These are phyloP conservation scores for Diatrype stigma DNA, from an alignment of 2,329 filamentous ascomycete genomes.

Conservation along the genomic window DNA sequence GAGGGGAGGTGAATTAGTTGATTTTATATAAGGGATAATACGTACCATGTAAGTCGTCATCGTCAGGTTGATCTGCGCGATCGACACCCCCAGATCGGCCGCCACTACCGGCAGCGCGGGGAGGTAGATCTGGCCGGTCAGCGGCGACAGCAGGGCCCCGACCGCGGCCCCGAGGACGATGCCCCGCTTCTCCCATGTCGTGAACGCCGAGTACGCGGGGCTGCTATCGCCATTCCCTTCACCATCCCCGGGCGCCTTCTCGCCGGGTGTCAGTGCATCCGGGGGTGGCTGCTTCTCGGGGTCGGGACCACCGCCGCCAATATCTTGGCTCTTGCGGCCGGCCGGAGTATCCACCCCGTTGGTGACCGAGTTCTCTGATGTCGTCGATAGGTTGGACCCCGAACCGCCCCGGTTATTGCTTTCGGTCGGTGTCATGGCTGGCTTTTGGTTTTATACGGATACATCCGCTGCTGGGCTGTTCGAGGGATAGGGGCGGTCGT, in stretches of 20 bases:
- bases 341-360: background rate
- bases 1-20: too few relatives aligned
- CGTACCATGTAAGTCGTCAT: slow-evolving; percentile 33
- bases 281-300: background rate
- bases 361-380: background rate
- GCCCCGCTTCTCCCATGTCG: slow-evolving; percentile 22
- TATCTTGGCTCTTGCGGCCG: background rate
- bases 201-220: slow-evolving; percentile 25
- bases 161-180: slow-evolving; percentile 26
- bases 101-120: slow-evolving; percentile 39
- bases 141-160: slow-evolving; percentile 29
- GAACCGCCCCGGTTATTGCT: background rate
- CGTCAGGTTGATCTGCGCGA: slow-evolving; percentile 31
- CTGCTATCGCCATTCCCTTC: too few relatives aligned
- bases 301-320: background rate
- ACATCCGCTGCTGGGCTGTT: background rate
- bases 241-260: too few relatives aligned
- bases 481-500: too few relatives aligned
- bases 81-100: slow-evolving; percentile 33
- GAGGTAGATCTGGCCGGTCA: slow-evolving; percentile 39
- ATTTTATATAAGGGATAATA: too few relatives aligned
- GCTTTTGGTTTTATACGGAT: too few relatives aligned
- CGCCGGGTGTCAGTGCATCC: too few relatives aligned
- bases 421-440: too few relatives aligned
- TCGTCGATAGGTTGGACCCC: background rate